phyloP scores from a whole-genome alignment of 2,329 filamentous ascomycete species.

The Colletotrichum sp. region DNA sequence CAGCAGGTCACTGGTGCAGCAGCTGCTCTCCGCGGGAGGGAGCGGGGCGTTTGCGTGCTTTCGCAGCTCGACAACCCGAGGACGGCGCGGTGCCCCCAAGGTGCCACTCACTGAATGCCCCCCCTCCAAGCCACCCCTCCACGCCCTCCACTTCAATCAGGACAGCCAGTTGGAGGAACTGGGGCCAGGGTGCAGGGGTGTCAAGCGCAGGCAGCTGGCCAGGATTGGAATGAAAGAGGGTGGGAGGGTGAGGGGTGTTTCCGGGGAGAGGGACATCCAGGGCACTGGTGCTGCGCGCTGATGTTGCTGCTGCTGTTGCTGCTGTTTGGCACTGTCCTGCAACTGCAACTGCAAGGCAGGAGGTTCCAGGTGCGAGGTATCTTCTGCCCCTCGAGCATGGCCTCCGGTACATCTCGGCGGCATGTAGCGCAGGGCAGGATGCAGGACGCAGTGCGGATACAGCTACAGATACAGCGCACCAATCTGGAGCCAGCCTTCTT shows the following conservation, averaged over 20 bases:
- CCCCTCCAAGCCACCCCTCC: conserved; percentile 16
- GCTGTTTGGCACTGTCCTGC: not conserved
- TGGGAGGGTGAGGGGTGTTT: not conserved
- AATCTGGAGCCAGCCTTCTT: conserved; percentile 3
- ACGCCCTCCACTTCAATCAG: conserved; percentile 1
- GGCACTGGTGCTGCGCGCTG: not conserved
- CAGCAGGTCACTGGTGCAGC: not conserved
- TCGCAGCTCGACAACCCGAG: not conserved
- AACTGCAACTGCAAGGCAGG: not conserved
- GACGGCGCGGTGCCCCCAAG: conserved; percentile 1
- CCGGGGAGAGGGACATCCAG: not conserved
- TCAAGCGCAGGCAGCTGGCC: not conserved
- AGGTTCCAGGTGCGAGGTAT: conserved; percentile 1
- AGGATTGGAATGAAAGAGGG: not conserved
- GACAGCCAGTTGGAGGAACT: conserved; percentile 11
- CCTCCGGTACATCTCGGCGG: not conserved
- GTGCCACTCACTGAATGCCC: not conserved
- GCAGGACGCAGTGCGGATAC: conserved; percentile 6
- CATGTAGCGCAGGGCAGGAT: not conserved
- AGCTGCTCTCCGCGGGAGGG: not conserved
- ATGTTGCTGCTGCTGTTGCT: not conserved
- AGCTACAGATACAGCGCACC: conserved; percentile 8
- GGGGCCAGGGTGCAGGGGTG: not conserved
- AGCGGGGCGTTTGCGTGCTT: conserved; percentile 11
- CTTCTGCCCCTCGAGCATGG: not conserved